Conservation (phyloP, 495 filamentous ascomycete species). For the Xylaria scruposa region DNA sequence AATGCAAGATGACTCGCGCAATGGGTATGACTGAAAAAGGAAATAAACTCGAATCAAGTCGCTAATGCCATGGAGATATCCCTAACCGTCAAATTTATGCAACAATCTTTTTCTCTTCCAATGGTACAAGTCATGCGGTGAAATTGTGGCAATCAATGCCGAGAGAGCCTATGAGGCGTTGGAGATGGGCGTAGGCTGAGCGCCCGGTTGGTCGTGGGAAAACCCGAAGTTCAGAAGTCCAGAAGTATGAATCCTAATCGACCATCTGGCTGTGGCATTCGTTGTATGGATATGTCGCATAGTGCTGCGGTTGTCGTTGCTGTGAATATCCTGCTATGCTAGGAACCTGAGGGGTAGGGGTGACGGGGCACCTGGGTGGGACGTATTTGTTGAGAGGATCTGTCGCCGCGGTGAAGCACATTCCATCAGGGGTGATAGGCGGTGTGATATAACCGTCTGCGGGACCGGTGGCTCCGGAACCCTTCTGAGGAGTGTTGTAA, state of each 20-base stretch:
- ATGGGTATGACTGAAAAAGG: conserved; percentile 44
- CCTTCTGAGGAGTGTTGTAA: conserved; percentile 87
- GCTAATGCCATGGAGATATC: conserved; percentile 47
- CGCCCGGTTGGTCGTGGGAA: not conserved
- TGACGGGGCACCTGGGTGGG: conserved; percentile 60
- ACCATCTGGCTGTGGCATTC: conserved; percentile 41
- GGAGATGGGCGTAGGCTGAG: not conserved
- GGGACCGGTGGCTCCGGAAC: conserved; percentile 64
- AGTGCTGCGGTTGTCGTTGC: conserved; percentile 35
- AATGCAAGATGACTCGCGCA: conserved; percentile 39
- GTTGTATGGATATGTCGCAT: conserved; percentile 35
- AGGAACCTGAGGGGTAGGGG: conserved; percentile 54
- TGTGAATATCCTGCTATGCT: conserved; percentile 31
- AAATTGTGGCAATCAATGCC: conserved; percentile 14
- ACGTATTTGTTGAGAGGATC: conserved; percentile 54
- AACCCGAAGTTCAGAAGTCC: conserved; percentile 25
- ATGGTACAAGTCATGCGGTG: conserved; percentile 39
- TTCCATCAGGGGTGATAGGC: conserved; percentile 91
- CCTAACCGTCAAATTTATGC: conserved; percentile 47
- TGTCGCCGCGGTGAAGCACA: conserved; percentile 57
- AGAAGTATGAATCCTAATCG: conserved; percentile 28
- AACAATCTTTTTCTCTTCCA: conserved; percentile 47
- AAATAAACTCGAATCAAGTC: conserved; percentile 42
- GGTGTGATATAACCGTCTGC: conserved; percentile 89
- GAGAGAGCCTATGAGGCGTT: conserved; percentile 18